A percentile compares a stretch with the other conserved stretches of the same genome.
These are phyloP conservation scores for Neocucurbitaria cava DNA, from an alignment of 2,329 filamentous ascomycete genomes.

Conservation along the genomic window DNA sequence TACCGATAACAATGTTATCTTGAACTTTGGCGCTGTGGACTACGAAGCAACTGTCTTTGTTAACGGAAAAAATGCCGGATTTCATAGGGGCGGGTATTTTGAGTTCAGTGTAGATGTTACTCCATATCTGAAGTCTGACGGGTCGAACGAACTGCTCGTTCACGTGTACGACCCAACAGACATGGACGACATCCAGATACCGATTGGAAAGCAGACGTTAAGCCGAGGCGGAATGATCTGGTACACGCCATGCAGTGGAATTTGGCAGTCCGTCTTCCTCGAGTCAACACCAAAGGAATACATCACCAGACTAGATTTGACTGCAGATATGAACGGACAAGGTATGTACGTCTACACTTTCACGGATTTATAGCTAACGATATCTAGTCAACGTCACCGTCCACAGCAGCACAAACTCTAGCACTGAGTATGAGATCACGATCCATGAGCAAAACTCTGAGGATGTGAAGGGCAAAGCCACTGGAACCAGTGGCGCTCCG, in stretches of 20 bases:
- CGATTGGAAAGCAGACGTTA: slow-evolving; percentile 70
- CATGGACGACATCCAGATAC: slow-evolving; percentile 56
- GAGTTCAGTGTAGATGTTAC: slow-evolving; percentile 68
- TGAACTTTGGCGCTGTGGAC: slow-evolving; percentile 67
- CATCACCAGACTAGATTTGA: slow-evolving; percentile 66
- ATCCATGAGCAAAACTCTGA: slow-evolving; percentile 46
- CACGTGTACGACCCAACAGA: slow-evolving; percentile 71
- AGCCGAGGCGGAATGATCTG: slow-evolving; percentile 67
- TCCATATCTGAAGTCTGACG: slow-evolving; percentile 48
- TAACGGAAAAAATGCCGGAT: slow-evolving; percentile 61
- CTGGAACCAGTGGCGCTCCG: slow-evolving; percentile 56
- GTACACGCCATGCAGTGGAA: slow-evolving; percentile 75
- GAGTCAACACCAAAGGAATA: slow-evolving; percentile 66
- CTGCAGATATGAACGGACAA: slow-evolving; percentile 53
- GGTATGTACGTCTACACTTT: slow-evolving; percentile 20
- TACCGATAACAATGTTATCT: slow-evolving; percentile 51
- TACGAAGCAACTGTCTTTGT: slow-evolving; percentile 66
- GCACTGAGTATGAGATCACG: slow-evolving; percentile 47
- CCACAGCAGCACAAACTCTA: slow-evolving; percentile 52
- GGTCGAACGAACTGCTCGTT: slow-evolving; percentile 66
- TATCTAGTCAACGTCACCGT: slow-evolving; percentile 63
- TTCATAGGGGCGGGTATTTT: slow-evolving; percentile 68
- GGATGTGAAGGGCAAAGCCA: slow-evolving; percentile 50
- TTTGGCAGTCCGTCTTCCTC: slow-evolving; percentile 78
- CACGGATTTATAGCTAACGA: slow-evolving; percentile 15